Evolutionary conservation across 257 asterid genomes (phyloP), one percentile per base, ranked within the genome.

Genomic region (Petrea volubilis): DNA sequence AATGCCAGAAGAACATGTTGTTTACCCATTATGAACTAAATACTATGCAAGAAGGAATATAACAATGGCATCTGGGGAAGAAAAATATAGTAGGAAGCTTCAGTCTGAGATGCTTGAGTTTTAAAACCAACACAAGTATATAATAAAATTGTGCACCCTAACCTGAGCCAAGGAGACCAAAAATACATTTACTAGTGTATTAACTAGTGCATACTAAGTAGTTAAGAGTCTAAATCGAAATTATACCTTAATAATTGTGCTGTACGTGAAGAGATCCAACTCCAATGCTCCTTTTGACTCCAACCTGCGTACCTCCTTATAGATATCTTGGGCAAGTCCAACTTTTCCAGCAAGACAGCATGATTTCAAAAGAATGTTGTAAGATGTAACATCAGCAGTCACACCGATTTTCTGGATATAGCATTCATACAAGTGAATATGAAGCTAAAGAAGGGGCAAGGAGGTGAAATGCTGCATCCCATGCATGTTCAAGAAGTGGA

Each of bases 201-300:
- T 6, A 70, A 59, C 24, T 24, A 50, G 20, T 43, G 33, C 72
- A 52, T n/a, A 44, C 55, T 47, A 56, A 60, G 55, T 46, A 53
- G 60, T 17, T 52, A 23, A 65, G 47, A 74, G 36, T 58, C 14
- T 20, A 29, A 56, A 36, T 18, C 38, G 55, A 73, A 66, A 56
- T 38, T 53, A 55, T 79, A 93, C 98, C 95, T 93, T 91, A 44
- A 93, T 82, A 76, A 93, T 91, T 65, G 98, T 87, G 86, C 97
- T 91, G 84, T 91, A 93, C 13, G 98, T 93, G 90, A 90, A 89
- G 78, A 87, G 95, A 76, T 93, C 98, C 88, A 87, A 72, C 70
- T 86, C 86, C 72, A 93, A 53, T 28, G 68, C 84, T 66, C 97
- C 97, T 71, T 64, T 74, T 6, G 78, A 64, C 80, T 93, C 96